A percentile compares a stretch with the other conserved stretches of the same genome.
These are phyloP conservation scores for Nemania abortiva DNA, from an alignment of 2,329 filamentous ascomycete genomes.

Conservation along the genomic window DNA sequence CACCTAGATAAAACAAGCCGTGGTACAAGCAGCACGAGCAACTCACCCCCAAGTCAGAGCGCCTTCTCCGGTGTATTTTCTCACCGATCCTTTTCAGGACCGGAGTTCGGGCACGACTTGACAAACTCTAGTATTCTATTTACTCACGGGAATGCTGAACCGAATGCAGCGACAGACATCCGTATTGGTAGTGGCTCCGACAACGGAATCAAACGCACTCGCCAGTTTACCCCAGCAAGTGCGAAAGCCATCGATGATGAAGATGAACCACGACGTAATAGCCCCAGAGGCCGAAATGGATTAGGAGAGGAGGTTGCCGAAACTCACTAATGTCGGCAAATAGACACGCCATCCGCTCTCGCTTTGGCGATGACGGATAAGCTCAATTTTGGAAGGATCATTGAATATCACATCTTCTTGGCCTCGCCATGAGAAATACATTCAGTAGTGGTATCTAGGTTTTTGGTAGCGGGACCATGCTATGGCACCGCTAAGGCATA, in stretches of 20 bases:
- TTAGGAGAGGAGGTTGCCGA: slow-evolving; percentile 40
- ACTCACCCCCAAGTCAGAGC: slow-evolving; percentile 49
- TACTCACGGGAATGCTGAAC: slow-evolving; percentile 39
- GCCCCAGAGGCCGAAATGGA: slow-evolving; percentile 48
- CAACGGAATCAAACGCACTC: slow-evolving; percentile 59
- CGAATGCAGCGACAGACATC: slow-evolving; percentile 33
- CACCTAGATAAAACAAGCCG: slow-evolving; percentile 46
- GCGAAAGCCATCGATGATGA: slow-evolving; percentile 62
- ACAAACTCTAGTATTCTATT: slow-evolving; percentile 46
- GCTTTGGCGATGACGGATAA: neutral
- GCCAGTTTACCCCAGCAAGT: slow-evolving; percentile 61
- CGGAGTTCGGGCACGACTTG: slow-evolving; percentile 51
- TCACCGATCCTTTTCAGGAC: slow-evolving; percentile 46
- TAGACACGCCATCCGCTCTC: slow-evolving; percentile 12
- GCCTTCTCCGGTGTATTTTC: slow-evolving; percentile 50
- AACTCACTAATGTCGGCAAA: slow-evolving; percentile 35
- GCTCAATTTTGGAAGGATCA: slow-evolving; percentile 45
- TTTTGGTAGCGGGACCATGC: slow-evolving; percentile 29
- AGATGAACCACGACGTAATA: slow-evolving; percentile 58
- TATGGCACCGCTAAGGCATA: slow-evolving; percentile 27
- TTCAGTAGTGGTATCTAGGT: slow-evolving; percentile 31
- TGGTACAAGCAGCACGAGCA: slow-evolving; percentile 43
- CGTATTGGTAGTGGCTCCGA: slow-evolving; percentile 46
- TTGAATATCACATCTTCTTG: slow-evolving; percentile 47
- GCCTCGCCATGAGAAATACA: slow-evolving; percentile 28